These are phyloP conservation scores for Isoetes engelmannii DNA, from an alignment of 83 land plant genomes.

Conservation along the genomic window DNA sequence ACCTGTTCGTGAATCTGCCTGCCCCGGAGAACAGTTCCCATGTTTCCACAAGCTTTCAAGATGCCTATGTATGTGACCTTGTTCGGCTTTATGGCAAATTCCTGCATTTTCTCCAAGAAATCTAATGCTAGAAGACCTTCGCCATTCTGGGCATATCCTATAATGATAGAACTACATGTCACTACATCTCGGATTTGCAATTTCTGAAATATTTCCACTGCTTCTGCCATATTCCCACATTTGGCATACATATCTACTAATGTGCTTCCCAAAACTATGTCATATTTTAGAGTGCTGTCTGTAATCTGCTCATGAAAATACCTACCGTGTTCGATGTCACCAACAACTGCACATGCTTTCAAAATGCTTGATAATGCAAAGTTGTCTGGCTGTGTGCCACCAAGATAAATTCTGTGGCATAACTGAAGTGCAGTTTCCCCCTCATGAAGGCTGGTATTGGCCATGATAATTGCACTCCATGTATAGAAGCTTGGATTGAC, in stretches of 20 bases:
- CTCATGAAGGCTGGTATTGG: constrained; percentile 1
- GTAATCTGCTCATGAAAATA: neutral
- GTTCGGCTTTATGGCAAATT: neutral
- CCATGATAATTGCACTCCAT: constrained; percentile 11
- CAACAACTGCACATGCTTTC: neutral
- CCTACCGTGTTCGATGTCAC: constrained; percentile 1
- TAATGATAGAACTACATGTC: constrained; percentile 15
- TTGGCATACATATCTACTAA: constrained; percentile 16
- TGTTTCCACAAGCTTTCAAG: constrained; percentile 9
- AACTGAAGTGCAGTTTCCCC: constrained; percentile 9
- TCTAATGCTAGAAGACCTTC: neutral
- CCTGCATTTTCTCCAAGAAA: constrained; percentile 8
- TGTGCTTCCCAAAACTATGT: neutral
- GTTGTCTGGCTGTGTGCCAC: constrained; percentile 4
- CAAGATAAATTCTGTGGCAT: neutral
- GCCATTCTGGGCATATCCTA: constrained; percentile 5
- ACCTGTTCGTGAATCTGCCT: constrained; percentile 5
- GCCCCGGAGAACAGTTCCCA: neutral
- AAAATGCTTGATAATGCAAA: neutral
- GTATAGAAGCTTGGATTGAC: constrained; percentile 3
- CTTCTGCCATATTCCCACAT: constrained; percentile 8
- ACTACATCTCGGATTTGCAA: constrained; percentile 6
- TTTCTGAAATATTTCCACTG: neutral
- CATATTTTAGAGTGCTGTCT: neutral
- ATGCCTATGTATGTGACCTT: neutral